Percentiles rank a stretch among this genome's conserved stretches.
Evolutionary conservation across 148 eudicot species (phyloP).

Genomic region (Pharnaceum exiguum): DNA sequence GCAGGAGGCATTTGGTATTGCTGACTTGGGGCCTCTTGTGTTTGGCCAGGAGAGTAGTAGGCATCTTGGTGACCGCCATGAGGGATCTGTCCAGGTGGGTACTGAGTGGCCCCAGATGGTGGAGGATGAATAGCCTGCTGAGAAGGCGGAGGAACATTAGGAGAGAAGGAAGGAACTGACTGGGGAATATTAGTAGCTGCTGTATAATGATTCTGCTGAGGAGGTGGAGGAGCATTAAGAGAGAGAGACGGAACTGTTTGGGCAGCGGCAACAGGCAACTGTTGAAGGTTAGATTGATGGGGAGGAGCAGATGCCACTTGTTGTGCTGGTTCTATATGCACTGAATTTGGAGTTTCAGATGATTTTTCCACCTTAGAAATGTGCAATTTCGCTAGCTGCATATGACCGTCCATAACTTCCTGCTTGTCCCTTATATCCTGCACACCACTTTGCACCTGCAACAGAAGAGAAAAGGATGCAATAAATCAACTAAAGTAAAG

Average conservation of each 20-base stretch:
- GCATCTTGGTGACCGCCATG: slow-evolving; percentile 49
- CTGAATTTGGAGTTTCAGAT: slow-evolving; percentile 28
- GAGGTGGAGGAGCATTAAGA: slow-evolving; percentile 38
- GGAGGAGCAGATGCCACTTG: slow-evolving; percentile 47
- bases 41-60: slow-evolving; percentile 43
- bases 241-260: slow-evolving; percentile 33
- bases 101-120: slow-evolving; percentile 41
- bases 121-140: slow-evolving; percentile 38
- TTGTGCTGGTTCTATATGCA: slow-evolving; percentile 33
- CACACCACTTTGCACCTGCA: slow-evolving; percentile 72
- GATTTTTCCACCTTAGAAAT: slow-evolving; percentile 43
- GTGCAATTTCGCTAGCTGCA: slow-evolving; percentile 56
- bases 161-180: slow-evolving; percentile 19
- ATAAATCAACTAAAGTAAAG: background rate
- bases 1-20: slow-evolving; percentile 63
- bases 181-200: slow-evolving; percentile 15
- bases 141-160: slow-evolving; percentile 36
- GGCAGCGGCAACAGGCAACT: slow-evolving; percentile 29
- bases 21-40: slow-evolving; percentile 41
- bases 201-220: slow-evolving; percentile 27
- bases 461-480: background rate
- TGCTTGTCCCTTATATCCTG: slow-evolving; percentile 70
- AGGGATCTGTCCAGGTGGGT: slow-evolving; percentile 35
- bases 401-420: slow-evolving; percentile 67
- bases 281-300: slow-evolving; percentile 42